phyloP scores from a whole-genome alignment of 495 filamentous ascomycete species.

The Pseudoneurospora amorphoporcata region DNA sequence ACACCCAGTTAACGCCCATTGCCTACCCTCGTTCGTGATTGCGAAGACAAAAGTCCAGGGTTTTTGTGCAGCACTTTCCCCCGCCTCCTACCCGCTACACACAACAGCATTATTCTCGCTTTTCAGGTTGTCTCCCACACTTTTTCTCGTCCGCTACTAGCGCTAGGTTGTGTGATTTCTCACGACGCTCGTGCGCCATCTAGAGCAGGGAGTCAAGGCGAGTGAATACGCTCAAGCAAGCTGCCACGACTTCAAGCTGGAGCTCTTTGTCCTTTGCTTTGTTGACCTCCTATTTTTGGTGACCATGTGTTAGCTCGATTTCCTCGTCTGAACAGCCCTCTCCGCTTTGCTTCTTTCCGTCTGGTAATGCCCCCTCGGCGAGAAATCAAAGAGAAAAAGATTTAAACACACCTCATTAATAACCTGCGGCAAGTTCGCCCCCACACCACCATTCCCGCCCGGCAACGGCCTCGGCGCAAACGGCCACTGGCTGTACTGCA shows the following conservation, averaged over 20 bases:
- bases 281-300: constrained; percentile 52
- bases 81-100: neutral
- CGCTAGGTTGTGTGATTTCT: neutral
- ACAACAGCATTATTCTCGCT: neutral
- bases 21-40: neutral
- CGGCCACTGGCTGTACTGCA: constrained; percentile 94
- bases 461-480: constrained; percentile 67
- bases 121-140: neutral
- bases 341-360: neutral
- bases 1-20: neutral
- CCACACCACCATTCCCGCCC: constrained; percentile 55
- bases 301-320: neutral
- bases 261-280: constrained; percentile 81
- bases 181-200: neutral
- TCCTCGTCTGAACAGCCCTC: neutral
- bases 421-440: constrained; percentile 86
- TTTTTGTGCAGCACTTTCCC: neutral
- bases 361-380: neutral
- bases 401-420: constrained; percentile 51
- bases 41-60: no score
- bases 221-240: constrained; percentile 93
- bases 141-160: neutral
- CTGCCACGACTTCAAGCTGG: constrained; percentile 93
- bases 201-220: constrained; percentile 88
- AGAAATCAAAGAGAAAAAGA: neutral